Evolutionary conservation across 2,329 filamentous ascomycete species (phyloP).

Genomic region (Venturiaceae sp.): DNA sequence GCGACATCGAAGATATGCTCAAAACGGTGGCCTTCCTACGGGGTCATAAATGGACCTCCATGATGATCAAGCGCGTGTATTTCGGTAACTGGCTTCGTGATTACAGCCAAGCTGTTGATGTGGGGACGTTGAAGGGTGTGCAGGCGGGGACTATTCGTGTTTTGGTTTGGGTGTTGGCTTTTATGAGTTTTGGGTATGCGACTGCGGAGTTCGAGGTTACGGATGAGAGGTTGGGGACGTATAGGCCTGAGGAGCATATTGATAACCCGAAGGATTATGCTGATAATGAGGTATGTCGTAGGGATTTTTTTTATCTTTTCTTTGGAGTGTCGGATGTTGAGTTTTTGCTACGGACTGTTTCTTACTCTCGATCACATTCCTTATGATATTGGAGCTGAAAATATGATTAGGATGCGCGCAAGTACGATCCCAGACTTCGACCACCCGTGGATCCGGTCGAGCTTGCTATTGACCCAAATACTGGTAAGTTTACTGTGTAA

Average conservation of each 20-base stretch:
- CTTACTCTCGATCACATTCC: no score
- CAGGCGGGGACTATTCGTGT: conserved; percentile 44
- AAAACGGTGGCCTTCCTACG: conserved; percentile 36
- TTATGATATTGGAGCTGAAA: conserved; percentile 17
- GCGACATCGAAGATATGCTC: conserved; percentile 42
- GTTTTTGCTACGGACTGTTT: neutral
- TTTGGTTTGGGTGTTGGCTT: conserved; percentile 44
- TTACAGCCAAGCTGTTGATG: conserved; percentile 46
- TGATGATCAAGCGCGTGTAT: conserved; percentile 36
- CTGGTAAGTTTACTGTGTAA: conserved; percentile 14
- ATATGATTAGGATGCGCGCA: conserved; percentile 55
- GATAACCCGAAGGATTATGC: conserved; percentile 38
- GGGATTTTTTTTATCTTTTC: neutral
- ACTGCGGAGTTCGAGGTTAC: conserved; percentile 49
- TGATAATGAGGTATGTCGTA: conserved; percentile 12
- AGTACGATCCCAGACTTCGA: conserved; percentile 71
- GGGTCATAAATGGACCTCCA: conserved; percentile 32
- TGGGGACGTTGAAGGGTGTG: conserved; percentile 42
- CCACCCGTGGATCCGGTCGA: conserved; percentile 54
- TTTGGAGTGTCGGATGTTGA: neutral
- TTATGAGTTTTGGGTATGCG: conserved; percentile 47
- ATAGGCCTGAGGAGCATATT: conserved; percentile 37
- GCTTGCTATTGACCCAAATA: conserved; percentile 33
- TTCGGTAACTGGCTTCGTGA: conserved; percentile 40
- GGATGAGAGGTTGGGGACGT: conserved; percentile 36